These are phyloP conservation scores for Orbilia brochopaga DNA, from an alignment of 2,329 filamentous ascomycete species.

Conservation along the genomic window DNA sequence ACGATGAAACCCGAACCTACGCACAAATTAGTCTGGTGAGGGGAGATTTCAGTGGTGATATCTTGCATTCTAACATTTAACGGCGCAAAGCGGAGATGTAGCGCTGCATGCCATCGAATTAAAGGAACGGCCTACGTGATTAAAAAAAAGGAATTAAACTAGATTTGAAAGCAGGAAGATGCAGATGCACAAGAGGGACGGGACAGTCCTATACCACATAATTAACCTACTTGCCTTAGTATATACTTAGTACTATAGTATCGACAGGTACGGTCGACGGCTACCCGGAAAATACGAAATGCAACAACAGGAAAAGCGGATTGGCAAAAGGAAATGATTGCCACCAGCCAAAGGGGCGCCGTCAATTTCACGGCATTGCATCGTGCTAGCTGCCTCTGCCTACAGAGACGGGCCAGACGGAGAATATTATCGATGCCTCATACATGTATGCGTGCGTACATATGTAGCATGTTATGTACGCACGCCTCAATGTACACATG, in stretches of 20 bases:
- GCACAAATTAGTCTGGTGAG: constrained; percentile 49
- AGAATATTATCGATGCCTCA: constrained; percentile 10
- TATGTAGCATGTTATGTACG: constrained; percentile 2
- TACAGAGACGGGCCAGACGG: constrained; percentile 16
- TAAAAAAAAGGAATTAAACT: constrained; percentile 22
- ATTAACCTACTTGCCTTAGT: too few relatives aligned
- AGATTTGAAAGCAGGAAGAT: constrained; percentile 45
- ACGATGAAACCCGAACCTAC: constrained; percentile 48
- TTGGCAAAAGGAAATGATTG: constrained; percentile 21
- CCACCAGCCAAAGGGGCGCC: constrained; percentile 5
- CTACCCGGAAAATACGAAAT: constrained; percentile 44
- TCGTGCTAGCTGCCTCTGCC: constrained; percentile 12
- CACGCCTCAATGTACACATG: too few relatives aligned
- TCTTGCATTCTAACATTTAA: constrained; percentile 51
- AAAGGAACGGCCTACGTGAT: constrained; percentile 14
- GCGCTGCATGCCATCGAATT: constrained; percentile 14
- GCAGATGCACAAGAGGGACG: constrained; percentile 24
- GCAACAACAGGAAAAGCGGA: constrained; percentile 41
- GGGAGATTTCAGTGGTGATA: constrained; percentile 50
- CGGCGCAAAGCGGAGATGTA: constrained; percentile 24
- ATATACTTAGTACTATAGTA: too few relatives aligned
- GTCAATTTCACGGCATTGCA: constrained; percentile 3
- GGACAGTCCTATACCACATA: background rate
- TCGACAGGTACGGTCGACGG: constrained; percentile 23
- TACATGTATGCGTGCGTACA: background rate